A percentile compares a stretch with the other conserved stretches of the same genome.
These are phyloP conservation scores for Lentinula guzmanii DNA, from an alignment of 768 basidiomycete species.

Conservation along the genomic window DNA sequence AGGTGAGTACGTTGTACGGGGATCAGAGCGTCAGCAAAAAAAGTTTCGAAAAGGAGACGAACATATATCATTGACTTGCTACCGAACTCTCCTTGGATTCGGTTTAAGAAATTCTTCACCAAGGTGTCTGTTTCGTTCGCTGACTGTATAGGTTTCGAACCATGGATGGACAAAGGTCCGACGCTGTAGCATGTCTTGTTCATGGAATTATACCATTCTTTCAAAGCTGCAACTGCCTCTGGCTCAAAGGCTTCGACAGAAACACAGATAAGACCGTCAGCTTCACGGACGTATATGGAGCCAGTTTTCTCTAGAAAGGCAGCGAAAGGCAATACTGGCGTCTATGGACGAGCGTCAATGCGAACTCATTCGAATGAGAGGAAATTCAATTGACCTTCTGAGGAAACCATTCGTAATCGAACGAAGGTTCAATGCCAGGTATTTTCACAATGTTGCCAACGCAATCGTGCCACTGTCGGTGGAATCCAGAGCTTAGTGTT, in stretches of 20 bases:
- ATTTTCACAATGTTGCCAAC: neutral
- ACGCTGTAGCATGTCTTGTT: conserved; percentile 11
- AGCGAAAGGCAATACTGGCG: conserved; percentile 1
- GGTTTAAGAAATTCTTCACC: conserved; percentile 12
- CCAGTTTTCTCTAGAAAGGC: neutral
- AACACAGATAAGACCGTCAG: conserved; percentile 11
- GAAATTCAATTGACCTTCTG: neutral
- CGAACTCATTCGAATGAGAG: neutral
- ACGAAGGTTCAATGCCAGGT: neutral
- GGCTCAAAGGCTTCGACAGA: conserved; percentile 13
- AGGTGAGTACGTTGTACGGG: neutral
- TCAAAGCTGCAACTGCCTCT: conserved; percentile 9
- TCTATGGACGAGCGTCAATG: neutral
- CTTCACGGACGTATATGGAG: neutral
- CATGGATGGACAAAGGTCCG: conserved; percentile 12
- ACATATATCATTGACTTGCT: conserved; percentile 5
- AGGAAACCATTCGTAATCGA: conserved; percentile 5
- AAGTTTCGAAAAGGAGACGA: neutral
- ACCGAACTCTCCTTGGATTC: conserved; percentile 10
- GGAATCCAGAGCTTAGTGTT: neutral
- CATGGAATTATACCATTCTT: conserved; percentile 10
- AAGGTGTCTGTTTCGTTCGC: conserved; percentile 8
- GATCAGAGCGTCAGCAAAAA: neutral
- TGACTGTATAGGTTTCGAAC: neutral
- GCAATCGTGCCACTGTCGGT: neutral